Base-by-base conservation (phyloP, 495 filamentous ascomycete genomes). In the Penicillium crystallinum region DNA sequence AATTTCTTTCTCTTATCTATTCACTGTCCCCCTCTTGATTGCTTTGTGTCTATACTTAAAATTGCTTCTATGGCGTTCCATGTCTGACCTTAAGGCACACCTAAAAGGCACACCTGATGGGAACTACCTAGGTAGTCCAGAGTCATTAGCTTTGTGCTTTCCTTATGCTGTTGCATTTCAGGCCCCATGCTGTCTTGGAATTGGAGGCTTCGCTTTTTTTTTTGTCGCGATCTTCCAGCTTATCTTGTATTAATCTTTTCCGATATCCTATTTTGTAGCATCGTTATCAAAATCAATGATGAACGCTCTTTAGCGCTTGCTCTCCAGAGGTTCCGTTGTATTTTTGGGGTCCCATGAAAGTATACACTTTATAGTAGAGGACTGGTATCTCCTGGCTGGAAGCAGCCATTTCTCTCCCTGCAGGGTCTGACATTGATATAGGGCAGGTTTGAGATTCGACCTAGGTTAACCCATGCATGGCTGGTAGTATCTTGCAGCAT, bases 1-100 rank as follows among this genome's bases (percentile, higher is more conserved):
- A 73, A 71, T 73, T 57, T 71, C 62, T 56, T 72, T 69, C 55
- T 7, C 23, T 7, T 27, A 3, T 3, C 23, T 27, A 27, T 51
- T 39, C 45, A 45, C 36, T 37, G 11, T 42, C 22, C 54, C 25
- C 46, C 38, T 29, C 12, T 37, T 22, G 10, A 19, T 53, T 23
- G 44, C 36, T 36, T 49, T 19, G 14, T 40, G 29, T 47, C 33
- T 30, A 19, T 30, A n/a, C 30, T 22, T 36, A 63, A 63, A 61
- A 54, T 58, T 56, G 57, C 46, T 53, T 47, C 52, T 25, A 54
- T 12, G 57, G 57, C 54, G 54, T 63, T 59, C 4, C 18, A 11
- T 46, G 17, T 38, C 22, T 22, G 30, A 38, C 22, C 41, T 30
- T 23, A 40, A 53, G 18, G 41, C 46, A 53, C 50, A 53, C 41